A percentile compares a stretch with the other conserved stretches of the same genome.
phyloP scores from a whole-genome alignment of 1,284 basidiomycete species.

The Microbotryum saponariae region DNA sequence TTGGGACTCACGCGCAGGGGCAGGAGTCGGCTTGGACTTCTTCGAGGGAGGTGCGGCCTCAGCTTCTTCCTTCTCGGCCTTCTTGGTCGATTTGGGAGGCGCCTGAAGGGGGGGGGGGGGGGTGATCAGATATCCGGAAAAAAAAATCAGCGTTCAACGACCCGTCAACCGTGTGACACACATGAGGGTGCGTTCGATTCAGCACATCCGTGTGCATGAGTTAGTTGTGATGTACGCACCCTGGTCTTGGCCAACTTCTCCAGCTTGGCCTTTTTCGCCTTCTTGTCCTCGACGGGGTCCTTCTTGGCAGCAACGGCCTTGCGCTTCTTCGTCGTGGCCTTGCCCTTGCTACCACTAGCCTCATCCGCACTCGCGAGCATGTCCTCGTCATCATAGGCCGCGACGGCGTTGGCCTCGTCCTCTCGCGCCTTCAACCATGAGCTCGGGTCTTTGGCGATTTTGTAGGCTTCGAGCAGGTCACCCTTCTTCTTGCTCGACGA shows the following conservation, averaged over 20 bases:
- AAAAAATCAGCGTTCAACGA: too few species aligned
- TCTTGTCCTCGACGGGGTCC: constrained; percentile 51
- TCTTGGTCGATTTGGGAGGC: too few species aligned
- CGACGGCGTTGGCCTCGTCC: constrained; percentile 51
- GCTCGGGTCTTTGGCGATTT: constrained; percentile 69
- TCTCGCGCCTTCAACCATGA: constrained; percentile 57
- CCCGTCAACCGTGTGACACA: too few species aligned
- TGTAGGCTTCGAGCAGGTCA: constrained; percentile 72
- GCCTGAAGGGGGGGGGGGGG: too few species aligned
- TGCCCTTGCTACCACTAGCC: constrained; percentile 53
- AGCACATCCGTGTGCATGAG: too few species aligned
- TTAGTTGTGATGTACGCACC: background rate
- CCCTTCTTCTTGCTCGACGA: constrained; percentile 60
- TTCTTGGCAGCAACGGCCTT: constrained; percentile 29
- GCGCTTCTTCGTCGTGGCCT: constrained; percentile 46
- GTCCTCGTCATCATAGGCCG: constrained; percentile 54
- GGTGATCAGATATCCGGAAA: too few species aligned
- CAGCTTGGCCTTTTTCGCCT: constrained; percentile 35
- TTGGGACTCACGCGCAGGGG: constrained; percentile 7
- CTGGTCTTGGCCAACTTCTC: constrained; percentile 20
- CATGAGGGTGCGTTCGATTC: too few species aligned
- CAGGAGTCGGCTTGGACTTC: constrained; percentile 28
- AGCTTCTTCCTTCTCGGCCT: constrained; percentile 6
- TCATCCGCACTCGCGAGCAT: constrained; percentile 55
- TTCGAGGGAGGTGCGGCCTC: constrained; percentile 24